phyloP scores from a whole-genome alignment of 495 filamentous ascomycete genomes.

The Penicillium chermesinum region DNA sequence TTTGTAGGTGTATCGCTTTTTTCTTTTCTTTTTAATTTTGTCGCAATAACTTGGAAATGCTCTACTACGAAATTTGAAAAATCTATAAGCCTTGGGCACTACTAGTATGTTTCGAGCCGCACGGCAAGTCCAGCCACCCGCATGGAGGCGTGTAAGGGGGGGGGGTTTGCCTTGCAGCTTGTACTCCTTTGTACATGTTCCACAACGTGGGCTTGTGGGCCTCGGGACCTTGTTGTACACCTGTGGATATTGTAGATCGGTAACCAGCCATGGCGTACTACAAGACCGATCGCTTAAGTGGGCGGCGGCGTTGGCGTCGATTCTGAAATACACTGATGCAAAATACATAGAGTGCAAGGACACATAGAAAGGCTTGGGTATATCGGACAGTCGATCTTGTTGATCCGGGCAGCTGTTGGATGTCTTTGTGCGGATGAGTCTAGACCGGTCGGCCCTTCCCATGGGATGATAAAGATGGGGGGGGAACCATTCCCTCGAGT shows the following conservation, averaged over 20 bases:
- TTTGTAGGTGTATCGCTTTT: too few species aligned
- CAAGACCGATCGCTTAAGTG: too few species aligned
- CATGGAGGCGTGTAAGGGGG: constrained; percentile 11
- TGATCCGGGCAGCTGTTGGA: background rate
- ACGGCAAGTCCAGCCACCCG: constrained; percentile 11
- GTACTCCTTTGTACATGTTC: background rate
- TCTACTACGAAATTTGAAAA: background rate
- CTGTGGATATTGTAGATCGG: background rate
- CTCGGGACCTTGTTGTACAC: background rate
- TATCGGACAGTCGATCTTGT: background rate
- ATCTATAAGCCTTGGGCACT: background rate
- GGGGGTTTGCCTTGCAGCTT: constrained; percentile 17
- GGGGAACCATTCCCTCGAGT: constrained; percentile 3
- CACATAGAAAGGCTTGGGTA: background rate
- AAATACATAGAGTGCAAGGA: background rate
- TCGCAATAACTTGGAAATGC: too few species aligned
- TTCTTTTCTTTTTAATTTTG: too few species aligned
- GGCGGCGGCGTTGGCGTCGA: too few species aligned
- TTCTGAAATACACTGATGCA: too few species aligned
- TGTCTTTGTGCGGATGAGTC: constrained; percentile 5
- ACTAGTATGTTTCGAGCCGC: constrained; percentile 14
- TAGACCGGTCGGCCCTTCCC: constrained; percentile 5
- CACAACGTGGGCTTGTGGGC: background rate
- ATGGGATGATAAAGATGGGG: constrained; percentile 1
- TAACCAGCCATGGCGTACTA: background rate